phyloP scores from a whole-genome alignment of 495 filamentous ascomycete genomes.

The Cercophora sp. region DNA sequence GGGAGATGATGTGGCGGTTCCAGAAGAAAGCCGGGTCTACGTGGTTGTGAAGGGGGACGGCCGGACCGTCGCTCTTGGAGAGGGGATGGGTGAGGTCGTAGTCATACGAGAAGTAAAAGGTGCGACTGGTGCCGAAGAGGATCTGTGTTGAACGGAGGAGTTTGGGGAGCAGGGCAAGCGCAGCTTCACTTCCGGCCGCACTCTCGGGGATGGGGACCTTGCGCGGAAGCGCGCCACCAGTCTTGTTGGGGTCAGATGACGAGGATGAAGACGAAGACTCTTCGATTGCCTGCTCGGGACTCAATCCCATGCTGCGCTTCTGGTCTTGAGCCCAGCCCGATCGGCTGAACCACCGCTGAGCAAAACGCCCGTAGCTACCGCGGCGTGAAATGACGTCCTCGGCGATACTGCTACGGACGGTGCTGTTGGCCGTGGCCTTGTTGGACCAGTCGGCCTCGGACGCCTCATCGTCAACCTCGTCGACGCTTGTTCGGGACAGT shows the following conservation, averaged over 20 bases:
- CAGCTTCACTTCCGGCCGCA: conserved; percentile 29
- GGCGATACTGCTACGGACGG: conserved; percentile 54
- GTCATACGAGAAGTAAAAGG: conserved; percentile 93
- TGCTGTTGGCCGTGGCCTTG: conserved; percentile 36
- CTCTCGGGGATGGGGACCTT: conserved; percentile 25
- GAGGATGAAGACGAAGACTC: conserved; percentile 7
- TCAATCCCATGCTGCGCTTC: conserved; percentile 56
- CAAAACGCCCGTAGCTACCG: conserved; percentile 81
- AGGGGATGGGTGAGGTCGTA: conserved; percentile 75
- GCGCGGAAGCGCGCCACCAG: conserved; percentile 13
- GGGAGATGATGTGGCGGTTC: conserved; percentile 72
- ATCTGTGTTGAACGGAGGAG: conserved; percentile 76
- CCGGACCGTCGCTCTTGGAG: conserved; percentile 35
- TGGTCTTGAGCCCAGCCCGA: conserved; percentile 68
- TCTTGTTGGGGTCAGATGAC: conserved; percentile 9
- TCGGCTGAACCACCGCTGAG: conserved; percentile 82
- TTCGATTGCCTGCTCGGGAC: conserved; percentile 24
- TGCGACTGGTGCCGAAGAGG: conserved; percentile 69
- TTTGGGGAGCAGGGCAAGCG: conserved; percentile 68
- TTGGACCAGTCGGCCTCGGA: conserved; percentile 21
- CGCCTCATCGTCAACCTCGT: conserved; percentile 31
- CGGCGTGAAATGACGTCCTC: conserved; percentile 78
- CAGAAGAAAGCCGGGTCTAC: conserved; percentile 88
- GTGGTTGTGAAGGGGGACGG: conserved; percentile 60
- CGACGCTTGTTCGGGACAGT: conserved; percentile 17